Evolutionary conservation across 768 basidiomycete species (phyloP).

Genomic region (Fistulinella prunicolor): DNA sequence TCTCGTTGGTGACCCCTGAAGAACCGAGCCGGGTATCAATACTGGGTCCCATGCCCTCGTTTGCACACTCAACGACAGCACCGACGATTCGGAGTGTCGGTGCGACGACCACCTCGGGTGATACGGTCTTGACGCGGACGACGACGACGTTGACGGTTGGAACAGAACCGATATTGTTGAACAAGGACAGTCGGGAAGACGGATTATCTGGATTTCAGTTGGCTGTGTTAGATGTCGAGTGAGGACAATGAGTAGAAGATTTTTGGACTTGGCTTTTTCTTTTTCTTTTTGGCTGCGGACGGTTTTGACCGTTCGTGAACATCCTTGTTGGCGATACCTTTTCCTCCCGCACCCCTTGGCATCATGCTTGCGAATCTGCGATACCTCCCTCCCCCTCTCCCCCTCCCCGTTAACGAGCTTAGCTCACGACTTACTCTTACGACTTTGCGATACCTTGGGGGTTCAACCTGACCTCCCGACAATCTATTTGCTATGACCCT

Average conservation of each 20-base stretch:
- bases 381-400: too few species aligned
- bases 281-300: constrained; percentile 1
- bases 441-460: too few species aligned
- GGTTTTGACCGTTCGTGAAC: background rate
- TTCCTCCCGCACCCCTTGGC: too few species aligned
- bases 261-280: background rate
- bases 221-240: constrained; percentile 22
- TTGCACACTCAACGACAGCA: constrained; percentile 24
- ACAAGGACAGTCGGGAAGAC: constrained; percentile 12
- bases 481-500: too few species aligned
- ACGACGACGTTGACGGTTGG: constrained; percentile 19
- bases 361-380: too few species aligned
- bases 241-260: constrained; percentile 4
- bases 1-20: constrained; percentile 10
- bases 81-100: constrained; percentile 33
- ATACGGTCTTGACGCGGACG: constrained; percentile 28
- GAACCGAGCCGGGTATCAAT: constrained; percentile 25
- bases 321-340: constrained; percentile 14
- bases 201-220: constrained; percentile 11
- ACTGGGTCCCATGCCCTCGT: constrained; percentile 34
- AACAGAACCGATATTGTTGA: constrained; percentile 9
- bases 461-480: too few species aligned
- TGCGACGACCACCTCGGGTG: constrained; percentile 30
- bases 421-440: too few species aligned
- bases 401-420: too few species aligned